Evolutionary conservation across 2,329 filamentous ascomycete species (phyloP).

Genomic region (Arthrocladium fulminans): DNA sequence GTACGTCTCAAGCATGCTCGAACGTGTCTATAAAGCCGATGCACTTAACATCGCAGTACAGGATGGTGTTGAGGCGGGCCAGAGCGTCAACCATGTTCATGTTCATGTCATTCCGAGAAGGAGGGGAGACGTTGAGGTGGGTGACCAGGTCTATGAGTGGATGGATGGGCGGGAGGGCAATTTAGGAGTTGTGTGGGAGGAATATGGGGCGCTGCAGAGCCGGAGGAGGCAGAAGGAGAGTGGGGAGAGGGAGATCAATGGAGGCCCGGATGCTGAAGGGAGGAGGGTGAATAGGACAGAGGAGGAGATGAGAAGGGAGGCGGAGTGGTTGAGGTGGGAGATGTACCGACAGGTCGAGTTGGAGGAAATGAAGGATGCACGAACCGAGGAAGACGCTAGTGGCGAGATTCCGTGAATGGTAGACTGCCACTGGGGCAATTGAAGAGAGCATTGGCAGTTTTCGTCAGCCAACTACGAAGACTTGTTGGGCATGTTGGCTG

Average conservation of each 20-base stretch:
- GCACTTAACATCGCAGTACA: constrained; percentile 94
- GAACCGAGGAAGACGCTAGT: constrained; percentile 10
- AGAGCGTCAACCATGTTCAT: constrained; percentile 90
- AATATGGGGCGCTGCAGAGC: constrained; percentile 50
- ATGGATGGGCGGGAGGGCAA: constrained; percentile 82
- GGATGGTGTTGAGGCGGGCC: constrained; percentile 79
- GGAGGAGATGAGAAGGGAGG: constrained; percentile 74
- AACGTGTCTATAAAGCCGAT: constrained; percentile 52
- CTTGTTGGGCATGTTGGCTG: too few species aligned
- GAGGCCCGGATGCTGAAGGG: constrained; percentile 62
- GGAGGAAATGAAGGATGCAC: not conserved
- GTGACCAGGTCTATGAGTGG: constrained; percentile 70
- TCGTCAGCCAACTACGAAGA: too few species aligned
- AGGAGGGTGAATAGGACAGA: constrained; percentile 57
- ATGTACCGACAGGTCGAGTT: constrained; percentile 36
- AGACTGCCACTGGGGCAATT: too few species aligned
- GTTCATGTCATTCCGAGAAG: constrained; percentile 78
- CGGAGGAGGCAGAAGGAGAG: constrained; percentile 27
- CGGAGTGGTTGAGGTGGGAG: constrained; percentile 53
- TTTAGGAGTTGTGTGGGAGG: constrained; percentile 61
- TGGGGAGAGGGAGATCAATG: constrained; percentile 38
- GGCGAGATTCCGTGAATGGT: constrained; percentile 2
- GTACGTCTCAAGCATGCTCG: constrained; percentile 67
- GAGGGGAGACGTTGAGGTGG: constrained; percentile 50
- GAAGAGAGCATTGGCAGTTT: too few species aligned